Percentiles rank a stretch among this genome's conserved stretches.
Evolutionary conservation across 2,329 filamentous ascomycete genomes (phyloP).

Genomic region (Fusarium pseudonygamai): DNA sequence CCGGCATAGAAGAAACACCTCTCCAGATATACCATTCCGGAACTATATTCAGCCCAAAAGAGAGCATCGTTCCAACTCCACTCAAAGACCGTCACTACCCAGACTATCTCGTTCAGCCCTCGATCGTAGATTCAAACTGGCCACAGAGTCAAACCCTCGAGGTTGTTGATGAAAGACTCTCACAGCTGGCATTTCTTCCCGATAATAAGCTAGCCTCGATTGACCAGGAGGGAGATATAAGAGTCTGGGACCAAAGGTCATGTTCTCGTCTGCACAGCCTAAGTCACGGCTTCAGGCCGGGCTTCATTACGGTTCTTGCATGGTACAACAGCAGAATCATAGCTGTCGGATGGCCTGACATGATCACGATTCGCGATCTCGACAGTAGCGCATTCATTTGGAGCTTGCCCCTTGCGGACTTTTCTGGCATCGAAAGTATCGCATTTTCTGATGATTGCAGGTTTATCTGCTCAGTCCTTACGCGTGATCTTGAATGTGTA

Average conservation of each 20-base stretch:
- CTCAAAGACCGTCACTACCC: not conserved
- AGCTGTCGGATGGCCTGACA: not conserved
- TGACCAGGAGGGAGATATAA: accelerated
- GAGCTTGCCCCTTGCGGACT: accelerated
- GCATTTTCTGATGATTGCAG: not conserved
- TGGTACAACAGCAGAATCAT: not conserved
- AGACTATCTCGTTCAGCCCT: not conserved
- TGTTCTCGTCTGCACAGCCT: not conserved
- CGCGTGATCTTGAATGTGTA: not conserved
- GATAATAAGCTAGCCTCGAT: not conserved
- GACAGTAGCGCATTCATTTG: no score
- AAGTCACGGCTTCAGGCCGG: not conserved
- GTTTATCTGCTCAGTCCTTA: not conserved
- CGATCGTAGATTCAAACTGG: not conserved
- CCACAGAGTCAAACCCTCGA: not conserved
- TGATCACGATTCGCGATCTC: not conserved
- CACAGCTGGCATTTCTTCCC: not conserved
- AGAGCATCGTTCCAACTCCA: not conserved
- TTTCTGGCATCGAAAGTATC: accelerated
- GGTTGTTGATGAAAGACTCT: accelerated
- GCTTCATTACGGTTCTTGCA: accelerated
- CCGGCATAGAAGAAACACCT: not conserved
- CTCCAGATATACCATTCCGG: not conserved
- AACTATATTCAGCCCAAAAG: not conserved
- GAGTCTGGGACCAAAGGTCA: not conserved